Evolutionary conservation across 805 yeast species (phyloP), one percentile per base, ranked within the genome.

Genomic region (Metschnikowia dekortorum): DNA sequence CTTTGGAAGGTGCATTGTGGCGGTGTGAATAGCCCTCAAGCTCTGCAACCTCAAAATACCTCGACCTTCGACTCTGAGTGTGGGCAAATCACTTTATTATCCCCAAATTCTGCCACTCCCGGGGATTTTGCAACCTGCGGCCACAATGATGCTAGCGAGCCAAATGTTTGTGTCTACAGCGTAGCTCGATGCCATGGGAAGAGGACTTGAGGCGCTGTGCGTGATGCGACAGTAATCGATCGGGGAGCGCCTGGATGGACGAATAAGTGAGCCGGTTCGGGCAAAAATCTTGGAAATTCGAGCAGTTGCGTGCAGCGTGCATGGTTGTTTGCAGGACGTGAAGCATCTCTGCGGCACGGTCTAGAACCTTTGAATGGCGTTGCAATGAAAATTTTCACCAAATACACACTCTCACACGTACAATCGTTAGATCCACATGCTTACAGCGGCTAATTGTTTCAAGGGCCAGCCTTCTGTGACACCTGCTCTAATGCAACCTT

Each of bases 201-300:
- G 9, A 11, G 40, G 34, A 8, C 34, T 13, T 26, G 9, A 35
- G 16, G 46, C 46, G 14, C 13, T 14, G 29, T 35, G 39, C 39
- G 39, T 14, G 14, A 8, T 14, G 39, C 28, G 39, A 42, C 39
- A 44, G 18, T 16, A 39, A 35, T 35, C 16, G 46, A 44, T 44
- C 46, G 35, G 34, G 8, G 26, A 8, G 22, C 28, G 33, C 46
- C 34, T 18, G 37, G 16, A 5, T 16, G 10, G 13, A 33, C 28
- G 46, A 34, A 44, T 44, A 18, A 44, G 37, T 18, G 46, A 34
- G 46, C 46, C 31, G 11, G 13, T 35, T 44, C 16, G 28, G 46
- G 46, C 32, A 35, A 44, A 34, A 44, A 44, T 14, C 26, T 9
- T 2, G 39, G 9, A 39, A 10, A 13, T 35, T 44, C 30, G 32